Percentiles rank a stretch among this genome's conserved stretches.
phyloP scores from a whole-genome alignment of 495 filamentous ascomycete genomes.

The Venustampulla echinocandica region DNA sequence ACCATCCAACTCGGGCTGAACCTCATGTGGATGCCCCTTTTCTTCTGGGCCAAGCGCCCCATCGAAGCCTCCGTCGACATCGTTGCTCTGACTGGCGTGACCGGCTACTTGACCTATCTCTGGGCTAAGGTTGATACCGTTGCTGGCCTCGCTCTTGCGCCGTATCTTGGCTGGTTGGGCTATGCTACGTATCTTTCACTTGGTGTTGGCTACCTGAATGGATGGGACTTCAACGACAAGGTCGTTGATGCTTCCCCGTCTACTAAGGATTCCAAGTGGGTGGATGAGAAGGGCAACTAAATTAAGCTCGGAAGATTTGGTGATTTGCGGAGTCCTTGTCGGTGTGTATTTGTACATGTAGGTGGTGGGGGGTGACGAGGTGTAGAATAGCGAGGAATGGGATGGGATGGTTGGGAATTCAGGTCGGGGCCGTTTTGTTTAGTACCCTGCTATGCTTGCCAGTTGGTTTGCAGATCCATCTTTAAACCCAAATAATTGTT shows the following conservation, averaged over 20 bases:
- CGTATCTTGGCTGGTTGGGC: constrained; percentile 57
- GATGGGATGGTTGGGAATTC: too few species aligned
- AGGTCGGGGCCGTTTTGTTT: too few species aligned
- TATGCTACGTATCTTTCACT: constrained; percentile 75
- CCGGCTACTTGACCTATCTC: constrained; percentile 59
- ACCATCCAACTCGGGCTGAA: constrained; percentile 78
- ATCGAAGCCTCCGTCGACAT: constrained; percentile 70
- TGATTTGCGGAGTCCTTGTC: too few species aligned
- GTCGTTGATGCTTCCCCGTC: constrained; percentile 25
- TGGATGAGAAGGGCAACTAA: constrained; percentile 39
- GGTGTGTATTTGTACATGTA: too few species aligned
- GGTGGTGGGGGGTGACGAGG: too few species aligned
- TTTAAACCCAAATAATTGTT: too few species aligned
- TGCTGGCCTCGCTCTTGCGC: constrained; percentile 64
- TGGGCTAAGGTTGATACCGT: constrained; percentile 66
- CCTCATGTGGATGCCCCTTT: constrained; percentile 87
- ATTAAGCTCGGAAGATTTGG: too few species aligned
- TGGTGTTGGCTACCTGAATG: constrained; percentile 66
- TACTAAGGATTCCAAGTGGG: constrained; percentile 25
- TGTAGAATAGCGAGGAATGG: too few species aligned
- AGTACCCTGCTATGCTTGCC: too few species aligned
- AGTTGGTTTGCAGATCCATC: too few species aligned
- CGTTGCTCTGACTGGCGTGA: constrained; percentile 57
- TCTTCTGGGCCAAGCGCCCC: constrained; percentile 65
- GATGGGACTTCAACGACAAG: constrained; percentile 54